Evolutionary conservation across 257 asterid genomes (phyloP).

Genomic region (Jacaranda mimosifolia): DNA sequence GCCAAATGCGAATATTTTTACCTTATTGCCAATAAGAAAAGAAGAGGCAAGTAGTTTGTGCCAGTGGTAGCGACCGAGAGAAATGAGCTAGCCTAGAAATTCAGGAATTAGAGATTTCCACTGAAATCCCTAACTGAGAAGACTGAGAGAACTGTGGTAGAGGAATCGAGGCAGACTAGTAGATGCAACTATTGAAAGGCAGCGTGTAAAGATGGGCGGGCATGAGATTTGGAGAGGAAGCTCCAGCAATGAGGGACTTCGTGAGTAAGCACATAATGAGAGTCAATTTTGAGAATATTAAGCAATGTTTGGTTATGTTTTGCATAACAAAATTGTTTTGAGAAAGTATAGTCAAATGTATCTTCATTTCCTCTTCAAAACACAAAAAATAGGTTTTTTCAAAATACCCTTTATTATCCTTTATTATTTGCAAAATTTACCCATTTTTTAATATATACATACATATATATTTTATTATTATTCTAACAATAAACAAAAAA

Average conservation of each 20-base stretch:
- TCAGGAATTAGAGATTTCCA: not conserved
- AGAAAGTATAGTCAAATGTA: too few relatives aligned
- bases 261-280: not conserved
- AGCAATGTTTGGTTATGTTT: not conserved
- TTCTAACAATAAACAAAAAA: too few relatives aligned
- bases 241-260: not conserved
- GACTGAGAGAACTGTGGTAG: not conserved
- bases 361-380: too few relatives aligned
- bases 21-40: not conserved
- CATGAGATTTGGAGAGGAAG: not conserved
- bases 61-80: not conserved
- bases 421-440: too few relatives aligned
- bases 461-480: too few relatives aligned
- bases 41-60: not conserved
- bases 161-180: not conserved
- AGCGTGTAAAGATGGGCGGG: not conserved
- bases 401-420: too few relatives aligned
- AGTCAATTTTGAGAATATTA: not conserved
- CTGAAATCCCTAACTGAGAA: not conserved
- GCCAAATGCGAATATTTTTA: not conserved
- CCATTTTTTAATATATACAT: too few relatives aligned
- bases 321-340: too few relatives aligned
- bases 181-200: not conserved
- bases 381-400: too few relatives aligned
- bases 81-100: not conserved